These are phyloP conservation scores for Colletotrichum orbiculare DNA, from an alignment of 2,329 filamentous ascomycete species.

Conservation along the genomic window DNA sequence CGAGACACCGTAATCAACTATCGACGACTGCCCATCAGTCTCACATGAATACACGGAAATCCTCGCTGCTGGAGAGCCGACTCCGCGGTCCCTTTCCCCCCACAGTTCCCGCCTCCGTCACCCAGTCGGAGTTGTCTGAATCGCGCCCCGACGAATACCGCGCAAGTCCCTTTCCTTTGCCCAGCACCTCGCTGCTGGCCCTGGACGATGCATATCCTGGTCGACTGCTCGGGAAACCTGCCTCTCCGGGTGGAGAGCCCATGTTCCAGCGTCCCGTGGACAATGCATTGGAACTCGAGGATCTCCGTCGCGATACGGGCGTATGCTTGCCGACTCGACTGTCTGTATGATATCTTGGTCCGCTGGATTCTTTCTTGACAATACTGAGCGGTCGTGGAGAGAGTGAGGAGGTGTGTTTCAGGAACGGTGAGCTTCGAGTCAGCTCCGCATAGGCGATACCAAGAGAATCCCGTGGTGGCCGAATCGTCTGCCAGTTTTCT, in stretches of 20 bases:
- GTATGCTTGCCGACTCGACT: conserved; percentile 30
- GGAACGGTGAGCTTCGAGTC: conserved; percentile 28
- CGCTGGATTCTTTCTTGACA: conserved; percentile 31
- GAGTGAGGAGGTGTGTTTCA: conserved; percentile 17
- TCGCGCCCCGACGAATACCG: conserved; percentile 28
- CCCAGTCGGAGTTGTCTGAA: conserved; percentile 35
- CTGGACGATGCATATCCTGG: conserved; percentile 27
- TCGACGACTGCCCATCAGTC: not conserved
- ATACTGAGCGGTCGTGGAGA: conserved; percentile 36
- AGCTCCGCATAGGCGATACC: conserved; percentile 36
- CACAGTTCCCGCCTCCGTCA: conserved; percentile 33
- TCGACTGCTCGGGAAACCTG: conserved; percentile 12
- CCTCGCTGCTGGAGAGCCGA: conserved; percentile 28
- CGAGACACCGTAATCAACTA: not conserved
- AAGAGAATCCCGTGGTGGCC: conserved; percentile 25
- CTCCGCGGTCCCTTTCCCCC: conserved; percentile 23
- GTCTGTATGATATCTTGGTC: conserved; percentile 16
- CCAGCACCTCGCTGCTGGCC: conserved; percentile 32
- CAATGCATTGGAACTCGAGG: conserved; percentile 30
- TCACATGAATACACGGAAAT: conserved; percentile 37
- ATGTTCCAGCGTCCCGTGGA: conserved; percentile 29
- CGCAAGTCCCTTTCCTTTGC: conserved; percentile 28
- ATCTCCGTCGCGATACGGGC: conserved; percentile 23
- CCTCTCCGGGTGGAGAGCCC: conserved; percentile 19
- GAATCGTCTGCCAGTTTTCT: conserved; percentile 33